Conservation (phyloP, 2,329 filamentous ascomycete species). For the Aspergillus pseudoterreus region DNA sequence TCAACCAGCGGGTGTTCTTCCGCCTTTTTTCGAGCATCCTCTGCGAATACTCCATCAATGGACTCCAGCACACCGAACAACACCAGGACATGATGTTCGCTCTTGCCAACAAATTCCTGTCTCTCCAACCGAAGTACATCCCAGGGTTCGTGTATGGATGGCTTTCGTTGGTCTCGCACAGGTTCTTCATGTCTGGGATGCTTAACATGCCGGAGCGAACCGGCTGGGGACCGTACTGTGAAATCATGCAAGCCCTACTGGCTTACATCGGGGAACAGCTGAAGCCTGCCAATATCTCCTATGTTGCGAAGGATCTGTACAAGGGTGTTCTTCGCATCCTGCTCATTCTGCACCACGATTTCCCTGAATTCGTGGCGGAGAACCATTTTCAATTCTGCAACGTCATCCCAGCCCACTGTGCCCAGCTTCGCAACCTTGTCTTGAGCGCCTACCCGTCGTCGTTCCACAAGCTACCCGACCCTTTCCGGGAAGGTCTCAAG, state of each 20-base stretch:
- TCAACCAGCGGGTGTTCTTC: constrained; percentile 89
- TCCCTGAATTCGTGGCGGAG: constrained; percentile 84
- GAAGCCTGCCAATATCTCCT: constrained; percentile 66
- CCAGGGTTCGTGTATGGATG: constrained; percentile 83
- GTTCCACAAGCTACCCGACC: constrained; percentile 69
- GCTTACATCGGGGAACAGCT: constrained; percentile 74
- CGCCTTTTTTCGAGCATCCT: constrained; percentile 81
- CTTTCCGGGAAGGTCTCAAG: constrained; percentile 69
- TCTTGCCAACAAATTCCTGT: constrained; percentile 67
- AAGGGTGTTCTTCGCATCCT: constrained; percentile 78
- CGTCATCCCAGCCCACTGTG: constrained; percentile 76
- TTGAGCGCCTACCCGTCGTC: constrained; percentile 73
- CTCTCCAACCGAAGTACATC: constrained; percentile 71
- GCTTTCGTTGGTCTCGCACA: constrained; percentile 77
- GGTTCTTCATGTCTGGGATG: constrained; percentile 76
- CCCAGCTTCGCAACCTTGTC: constrained; percentile 83
- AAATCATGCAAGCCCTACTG: constrained; percentile 69
- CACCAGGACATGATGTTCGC: constrained; percentile 69
- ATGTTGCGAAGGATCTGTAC: constrained; percentile 77
- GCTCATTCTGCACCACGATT: constrained; percentile 86
- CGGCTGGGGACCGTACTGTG: constrained; percentile 74
- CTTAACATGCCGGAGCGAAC: constrained; percentile 63
- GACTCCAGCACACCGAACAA: constrained; percentile 55
- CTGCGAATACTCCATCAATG: constrained; percentile 64
- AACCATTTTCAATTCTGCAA: constrained; percentile 80